Evolutionary conservation across 2,329 filamentous ascomycete genomes (phyloP), one percentile per base, ranked within the genome.

Genomic region (Alternaria brassicae): DNA sequence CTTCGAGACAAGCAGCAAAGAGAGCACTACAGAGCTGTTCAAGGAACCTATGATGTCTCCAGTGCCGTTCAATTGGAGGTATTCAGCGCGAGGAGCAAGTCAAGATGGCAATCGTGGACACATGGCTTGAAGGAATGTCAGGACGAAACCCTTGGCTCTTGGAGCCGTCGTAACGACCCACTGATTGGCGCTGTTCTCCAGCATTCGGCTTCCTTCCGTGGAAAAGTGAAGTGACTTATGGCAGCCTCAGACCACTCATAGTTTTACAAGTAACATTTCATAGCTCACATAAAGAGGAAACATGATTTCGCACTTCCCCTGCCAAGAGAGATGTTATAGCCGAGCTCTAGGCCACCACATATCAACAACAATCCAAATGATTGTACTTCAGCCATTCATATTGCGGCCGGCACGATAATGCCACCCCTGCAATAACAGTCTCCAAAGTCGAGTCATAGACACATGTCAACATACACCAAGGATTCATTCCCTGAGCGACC

Each of bases 401-500:
- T 30, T 19, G 9, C 13, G 47, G 37, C 19, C 28, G 44, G 37
- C 47, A 56, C 17, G 15, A 56, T 21, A 51, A 49, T 21, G 23
- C 12, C 5, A 34, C 21, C 5, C 42, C 13, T 52, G 23, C n/a
- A 36, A 39, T 23, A 28, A 28, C 9, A 15, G 25, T 40, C 37
- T 23, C 17, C 12, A 23, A 8, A 36, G 19, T 2, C 13, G 47
- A 56, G 39, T 56, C 47, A 42, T 51, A 23, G 13, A 6, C n/a
- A 28, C 17, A 21, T 19, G 19, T 25, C 10, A n/a, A 42, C 21
- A 30, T 56, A 44, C 37, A 37, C 45, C 25, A 56, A 56, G 54
- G 54, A 56, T 42, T 8, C 23, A 36, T 13, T 37, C 28, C 47
- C 54, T 39, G 48, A 49, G n/a, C 30, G 28, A 15, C 23, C 44